These are phyloP conservation scores for Globisporangium okanoganense DNA, from an alignment of 352 stramenopile genomes.

Conservation along the genomic window DNA sequence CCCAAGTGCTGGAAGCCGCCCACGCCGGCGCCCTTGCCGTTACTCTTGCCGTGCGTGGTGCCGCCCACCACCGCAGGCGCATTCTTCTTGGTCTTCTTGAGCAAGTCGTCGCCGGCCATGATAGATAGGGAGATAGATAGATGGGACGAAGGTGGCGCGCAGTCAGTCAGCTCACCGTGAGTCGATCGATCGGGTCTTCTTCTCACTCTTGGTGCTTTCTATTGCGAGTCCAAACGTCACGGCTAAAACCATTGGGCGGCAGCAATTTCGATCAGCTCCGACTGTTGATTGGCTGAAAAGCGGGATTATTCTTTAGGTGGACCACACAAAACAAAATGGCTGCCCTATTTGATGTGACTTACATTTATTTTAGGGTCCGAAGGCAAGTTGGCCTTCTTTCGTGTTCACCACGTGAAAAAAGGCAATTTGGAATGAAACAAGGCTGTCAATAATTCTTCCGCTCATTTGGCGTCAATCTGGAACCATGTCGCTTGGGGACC, in stretches of 20 bases:
- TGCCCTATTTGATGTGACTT: background rate
- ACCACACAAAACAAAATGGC: background rate
- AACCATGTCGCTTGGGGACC: slow-evolving; percentile 44
- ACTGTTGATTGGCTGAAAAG: slow-evolving; percentile 37
- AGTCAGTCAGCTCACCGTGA: background rate
- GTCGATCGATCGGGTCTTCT: slow-evolving; percentile 1
- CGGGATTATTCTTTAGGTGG: slow-evolving; percentile 5
- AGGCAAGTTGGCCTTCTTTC: background rate
- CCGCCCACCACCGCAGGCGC: slow-evolving; percentile 18
- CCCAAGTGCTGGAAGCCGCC: slow-evolving; percentile 85
- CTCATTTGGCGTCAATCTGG: background rate
- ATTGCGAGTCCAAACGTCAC: slow-evolving; percentile 13
- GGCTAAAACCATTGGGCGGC: slow-evolving; percentile 20
- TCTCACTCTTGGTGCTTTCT: background rate
- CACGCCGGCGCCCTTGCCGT: slow-evolving; percentile 68
- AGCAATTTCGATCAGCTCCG: slow-evolving; percentile 9
- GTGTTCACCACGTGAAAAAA: background rate
- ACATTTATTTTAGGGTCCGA: background rate
- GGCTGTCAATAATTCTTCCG: background rate
- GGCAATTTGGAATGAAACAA: background rate
- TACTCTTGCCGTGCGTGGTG: slow-evolving; percentile 73
- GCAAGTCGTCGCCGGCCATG: slow-evolving; percentile 69
- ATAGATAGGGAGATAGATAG: background rate
- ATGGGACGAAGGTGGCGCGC: background rate
- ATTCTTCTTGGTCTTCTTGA: slow-evolving; percentile 47